Conservation (phyloP, 139 green algal genomes). For the Axilococcus clingmanii region DNA sequence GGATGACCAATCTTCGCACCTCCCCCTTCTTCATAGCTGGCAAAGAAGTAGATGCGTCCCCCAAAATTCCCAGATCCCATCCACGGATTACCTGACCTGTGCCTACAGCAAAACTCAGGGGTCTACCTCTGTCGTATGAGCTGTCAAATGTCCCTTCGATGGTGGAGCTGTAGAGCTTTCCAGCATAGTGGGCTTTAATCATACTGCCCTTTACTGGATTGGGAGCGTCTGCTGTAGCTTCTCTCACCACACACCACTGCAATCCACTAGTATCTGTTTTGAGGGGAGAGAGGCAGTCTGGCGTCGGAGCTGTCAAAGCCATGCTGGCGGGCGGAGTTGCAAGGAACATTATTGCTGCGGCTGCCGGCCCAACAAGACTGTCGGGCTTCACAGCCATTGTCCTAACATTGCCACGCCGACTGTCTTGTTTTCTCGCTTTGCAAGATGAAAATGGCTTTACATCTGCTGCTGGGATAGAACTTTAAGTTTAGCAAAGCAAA, state of each 20-base stretch:
- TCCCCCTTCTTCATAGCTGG: slow-evolving; percentile 80
- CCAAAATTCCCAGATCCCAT: slow-evolving; percentile 78
- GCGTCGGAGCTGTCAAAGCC: background rate
- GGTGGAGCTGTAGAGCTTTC: slow-evolving; percentile 53
- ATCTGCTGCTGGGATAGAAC: no score
- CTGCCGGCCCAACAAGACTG: background rate
- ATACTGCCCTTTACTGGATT: slow-evolving; percentile 4
- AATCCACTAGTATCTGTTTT: slow-evolving; percentile 27
- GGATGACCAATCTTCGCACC: slow-evolving; percentile 55
- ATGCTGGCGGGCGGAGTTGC: background rate
- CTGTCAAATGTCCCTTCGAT: slow-evolving; percentile 64
- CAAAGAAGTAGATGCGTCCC: slow-evolving; percentile 49
- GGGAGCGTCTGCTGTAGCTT: background rate
- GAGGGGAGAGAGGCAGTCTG: slow-evolving; percentile 9
- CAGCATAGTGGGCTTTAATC: slow-evolving; percentile 65
- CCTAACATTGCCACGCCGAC: no score
- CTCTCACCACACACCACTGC: slow-evolving; percentile 39
- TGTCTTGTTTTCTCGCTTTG: no score
- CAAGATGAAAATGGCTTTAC: no score
- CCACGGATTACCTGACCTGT: slow-evolving; percentile 14
- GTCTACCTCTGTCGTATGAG: slow-evolving; percentile 58
- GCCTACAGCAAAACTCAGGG: slow-evolving; percentile 63
- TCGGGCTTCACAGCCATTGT: background rate
- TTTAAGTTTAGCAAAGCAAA: no score
- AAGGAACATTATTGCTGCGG: slow-evolving; percentile 2